Evolutionary conservation across 2,329 filamentous ascomycete species (phyloP), one percentile per base, ranked within the genome.

Genomic region (Xylariales sp.): DNA sequence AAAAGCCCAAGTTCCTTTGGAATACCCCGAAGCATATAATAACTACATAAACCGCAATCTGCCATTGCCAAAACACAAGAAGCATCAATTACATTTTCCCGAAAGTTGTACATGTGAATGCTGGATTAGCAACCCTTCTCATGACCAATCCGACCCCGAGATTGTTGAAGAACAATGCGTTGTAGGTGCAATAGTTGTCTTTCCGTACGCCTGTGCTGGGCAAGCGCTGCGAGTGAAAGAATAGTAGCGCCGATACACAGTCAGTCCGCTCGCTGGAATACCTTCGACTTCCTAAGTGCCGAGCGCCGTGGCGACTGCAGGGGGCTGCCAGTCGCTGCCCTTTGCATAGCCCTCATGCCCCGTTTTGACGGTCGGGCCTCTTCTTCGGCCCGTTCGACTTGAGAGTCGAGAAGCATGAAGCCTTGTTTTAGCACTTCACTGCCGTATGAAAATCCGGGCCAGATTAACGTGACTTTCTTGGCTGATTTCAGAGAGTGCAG

Each of bases 371-470:
- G 54, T 45, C 28, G 36, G 12, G 18, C 32, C 12, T 69, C 65
- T 0, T 69, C 69, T 1, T 59, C 61, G 7, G 67, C 64, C 2
- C 23, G 6, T 10, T 43, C 53, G 3, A 71, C 60, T 34, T 71
- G 69, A 1, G 66, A 62, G 0, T 69, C 66, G 0, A 71, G 56
- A 10, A 71, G 67, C 69, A 71, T 69, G 49, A 61, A 71, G 5
- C 69, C 69, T 16, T 60, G 66, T 52, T 65, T 69, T 16, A 69
- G 58, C 1, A 69, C 66, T 3, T 71, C 54, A 0, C 43, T 54
- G 9, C 64, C 69, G 8, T 65, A 62, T 5, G 57, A 64, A 10
- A 71, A 71, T 2, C 69, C 69, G 0, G 69, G 69, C 69, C 69
- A 71, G 18, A 71, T 32, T 9, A 65, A 36, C 10, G 23, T 52